Evolutionary conservation across 2,329 filamentous ascomycete genomes (phyloP), one percentile per base, ranked within the genome.

Genomic region (Ceratocystis smalleyi): DNA sequence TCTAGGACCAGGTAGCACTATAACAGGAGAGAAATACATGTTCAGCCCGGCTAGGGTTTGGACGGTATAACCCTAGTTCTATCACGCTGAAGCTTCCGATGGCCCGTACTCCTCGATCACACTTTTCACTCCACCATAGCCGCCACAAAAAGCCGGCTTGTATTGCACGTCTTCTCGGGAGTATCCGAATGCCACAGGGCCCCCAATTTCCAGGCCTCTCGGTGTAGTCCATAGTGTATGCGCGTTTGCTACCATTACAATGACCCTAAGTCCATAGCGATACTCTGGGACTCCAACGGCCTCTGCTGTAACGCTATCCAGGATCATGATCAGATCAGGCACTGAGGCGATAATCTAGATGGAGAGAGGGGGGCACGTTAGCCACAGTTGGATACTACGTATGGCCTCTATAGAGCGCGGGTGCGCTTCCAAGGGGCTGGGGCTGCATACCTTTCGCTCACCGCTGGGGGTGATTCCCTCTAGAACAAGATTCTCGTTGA

Each of bases 401-500:
- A 51, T 7, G 43, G 32, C 32, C 32, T 35, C 32, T 35, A 35
- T 35, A 35, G 3, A 35, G 12, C 24, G 1, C 32, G 54, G 3
- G 47, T 8, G 47, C 8, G 19, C 47, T 12, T 24, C n/a, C 5
- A 51, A 43, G 47, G 19, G 47, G 5, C 30, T 5, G 10, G 43
- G 55, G 7, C 10, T 30, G 12, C 69, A 35, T 59, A 69, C 69
- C 66, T 69, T 67, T 40, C 70, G 68, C 10, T 66, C 66, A 0
- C 69, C 70, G n/a, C 64, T 65, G 0, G 65, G 67, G 3, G 55
- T 67, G 2, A 67, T 67, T 17, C 69, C 68, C 24, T 67, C 55
- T 0, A 76, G 79, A 55, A 76, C 77, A 45, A 81, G 77, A 68
- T 81, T 82, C 68, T 82, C 80, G 69, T 83, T 82, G 72, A 81